phyloP scores from a whole-genome alignment of 345 rosid species.

The Pistacia integerrima region DNA sequence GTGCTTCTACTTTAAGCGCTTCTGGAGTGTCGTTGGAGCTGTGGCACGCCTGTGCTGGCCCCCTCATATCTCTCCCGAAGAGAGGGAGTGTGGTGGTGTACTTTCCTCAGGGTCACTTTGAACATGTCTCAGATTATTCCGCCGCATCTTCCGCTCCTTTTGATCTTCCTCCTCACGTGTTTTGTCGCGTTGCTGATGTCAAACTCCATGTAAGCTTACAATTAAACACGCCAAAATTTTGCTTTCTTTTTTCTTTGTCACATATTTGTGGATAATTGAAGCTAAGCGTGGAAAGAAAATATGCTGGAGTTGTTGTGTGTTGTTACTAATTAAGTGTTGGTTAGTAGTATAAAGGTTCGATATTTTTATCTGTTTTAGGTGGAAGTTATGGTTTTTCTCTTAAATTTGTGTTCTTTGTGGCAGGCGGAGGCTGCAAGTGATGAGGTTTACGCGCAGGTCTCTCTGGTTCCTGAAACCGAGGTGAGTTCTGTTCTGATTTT shows the following conservation, averaged over 20 bases:
- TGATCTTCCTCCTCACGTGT: slow-evolving; percentile 73
- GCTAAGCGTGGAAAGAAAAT: not conserved
- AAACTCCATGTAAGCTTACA: slow-evolving; percentile 76
- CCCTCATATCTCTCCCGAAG: slow-evolving; percentile 84
- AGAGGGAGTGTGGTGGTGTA: slow-evolving; percentile 81
- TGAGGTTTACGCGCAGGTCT: slow-evolving; percentile 94
- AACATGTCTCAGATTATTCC: slow-evolving; percentile 72
- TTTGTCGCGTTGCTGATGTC: slow-evolving; percentile 93
- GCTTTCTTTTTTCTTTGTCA: not conserved
- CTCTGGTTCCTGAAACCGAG: slow-evolving; percentile 79
- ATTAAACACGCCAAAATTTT: not conserved
- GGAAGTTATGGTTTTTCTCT: slow-evolving; percentile 7
- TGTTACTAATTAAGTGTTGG: not conserved
- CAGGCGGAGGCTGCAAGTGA: slow-evolving; percentile 94
- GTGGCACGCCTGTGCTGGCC: slow-evolving; percentile 99
- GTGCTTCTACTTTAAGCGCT: slow-evolving; percentile 33
- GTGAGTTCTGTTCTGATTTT: slow-evolving; percentile 41
- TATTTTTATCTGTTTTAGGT: slow-evolving; percentile 3
- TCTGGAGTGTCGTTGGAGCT: slow-evolving; percentile 85
- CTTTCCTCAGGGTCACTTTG: slow-evolving; percentile 95
- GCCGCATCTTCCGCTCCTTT: slow-evolving; percentile 57
- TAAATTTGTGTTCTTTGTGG: slow-evolving; percentile 26
- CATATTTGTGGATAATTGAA: not conserved
- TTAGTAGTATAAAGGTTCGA: not conserved
- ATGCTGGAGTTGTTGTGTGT: not conserved